phyloP scores from a whole-genome alignment of 345 rosid species.

The Rhodamnia argentea region DNA sequence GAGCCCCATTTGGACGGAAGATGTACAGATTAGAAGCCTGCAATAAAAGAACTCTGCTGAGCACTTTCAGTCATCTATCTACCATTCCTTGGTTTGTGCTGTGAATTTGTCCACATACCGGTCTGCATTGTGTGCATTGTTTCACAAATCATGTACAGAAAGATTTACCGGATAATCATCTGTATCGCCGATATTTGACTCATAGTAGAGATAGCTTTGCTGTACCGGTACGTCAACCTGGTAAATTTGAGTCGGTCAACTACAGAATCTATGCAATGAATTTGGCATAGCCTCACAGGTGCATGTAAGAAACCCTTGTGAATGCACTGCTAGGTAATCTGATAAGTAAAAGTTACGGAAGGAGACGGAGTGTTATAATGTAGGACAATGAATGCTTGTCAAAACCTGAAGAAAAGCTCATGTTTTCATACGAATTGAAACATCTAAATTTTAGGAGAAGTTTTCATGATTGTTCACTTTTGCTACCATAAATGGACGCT shows the following conservation, averaged over 20 bases:
- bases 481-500: neutral
- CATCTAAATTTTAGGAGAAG: neutral
- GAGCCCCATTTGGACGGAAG: slow-evolving; percentile 51
- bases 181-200: slow-evolving; percentile 26
- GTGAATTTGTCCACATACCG: neutral
- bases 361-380: neutral
- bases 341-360: neutral
- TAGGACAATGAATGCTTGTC: neutral
- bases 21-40: slow-evolving; percentile 72
- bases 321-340: neutral
- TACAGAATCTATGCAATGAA: neutral
- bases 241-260: neutral
- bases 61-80: neutral
- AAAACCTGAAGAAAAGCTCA: neutral
- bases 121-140: neutral
- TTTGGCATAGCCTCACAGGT: neutral
- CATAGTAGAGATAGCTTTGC: slow-evolving; percentile 78
- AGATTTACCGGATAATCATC: slow-evolving; percentile 21
- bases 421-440: neutral
- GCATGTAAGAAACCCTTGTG: neutral
- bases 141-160: neutral
- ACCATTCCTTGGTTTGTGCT: neutral
- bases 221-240: slow-evolving; percentile 60
- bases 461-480: neutral
- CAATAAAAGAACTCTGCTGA: neutral